Percentiles rank a stretch among this genome's conserved stretches.
phyloP scores from a whole-genome alignment of 495 filamentous ascomycete genomes.

The Lophiostoma macrostomum region DNA sequence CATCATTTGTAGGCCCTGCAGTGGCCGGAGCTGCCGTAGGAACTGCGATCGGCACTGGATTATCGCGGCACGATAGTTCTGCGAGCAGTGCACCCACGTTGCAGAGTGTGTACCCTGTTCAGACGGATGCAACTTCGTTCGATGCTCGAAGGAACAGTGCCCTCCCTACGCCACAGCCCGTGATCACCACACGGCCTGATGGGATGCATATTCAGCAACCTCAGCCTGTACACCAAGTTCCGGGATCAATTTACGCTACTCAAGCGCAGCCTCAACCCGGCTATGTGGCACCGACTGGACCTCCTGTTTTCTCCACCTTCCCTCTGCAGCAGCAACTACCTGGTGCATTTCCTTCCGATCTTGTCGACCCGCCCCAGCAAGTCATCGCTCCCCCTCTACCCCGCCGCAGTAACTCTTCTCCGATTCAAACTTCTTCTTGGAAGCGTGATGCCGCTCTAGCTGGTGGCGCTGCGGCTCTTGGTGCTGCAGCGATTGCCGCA shows the following conservation, averaged over 20 bases:
- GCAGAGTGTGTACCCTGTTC: constrained; percentile 33
- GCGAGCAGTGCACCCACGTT: constrained; percentile 31
- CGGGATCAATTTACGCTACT: constrained; percentile 29
- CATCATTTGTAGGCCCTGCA: constrained; percentile 19
- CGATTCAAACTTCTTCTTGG: constrained; percentile 25
- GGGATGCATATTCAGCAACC: constrained; percentile 41
- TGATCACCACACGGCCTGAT: constrained; percentile 32
- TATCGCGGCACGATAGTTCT: constrained; percentile 24
- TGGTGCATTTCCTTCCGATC: neutral
- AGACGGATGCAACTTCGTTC: constrained; percentile 28
- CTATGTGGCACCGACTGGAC: constrained; percentile 36
- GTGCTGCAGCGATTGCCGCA: constrained; percentile 30
- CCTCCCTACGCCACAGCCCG: constrained; percentile 16
- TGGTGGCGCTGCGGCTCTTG: constrained; percentile 33
- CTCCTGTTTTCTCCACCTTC: constrained; percentile 34
- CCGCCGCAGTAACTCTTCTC: constrained; percentile 28
- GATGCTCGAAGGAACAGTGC: constrained; percentile 30
- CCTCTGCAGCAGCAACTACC: constrained; percentile 4
- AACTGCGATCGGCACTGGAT: constrained; percentile 15
- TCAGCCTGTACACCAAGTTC: constrained; percentile 40
- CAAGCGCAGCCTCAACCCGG: constrained; percentile 14
- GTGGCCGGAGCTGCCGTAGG: constrained; percentile 21
- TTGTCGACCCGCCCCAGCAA: constrained; percentile 7
- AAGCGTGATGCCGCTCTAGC: constrained; percentile 35
- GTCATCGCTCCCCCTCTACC: constrained; percentile 11